Evolutionary conservation across 2,329 filamentous ascomycete genomes (phyloP), one percentile per base, ranked within the genome.

Genomic region (Colletotrichum incanum): DNA sequence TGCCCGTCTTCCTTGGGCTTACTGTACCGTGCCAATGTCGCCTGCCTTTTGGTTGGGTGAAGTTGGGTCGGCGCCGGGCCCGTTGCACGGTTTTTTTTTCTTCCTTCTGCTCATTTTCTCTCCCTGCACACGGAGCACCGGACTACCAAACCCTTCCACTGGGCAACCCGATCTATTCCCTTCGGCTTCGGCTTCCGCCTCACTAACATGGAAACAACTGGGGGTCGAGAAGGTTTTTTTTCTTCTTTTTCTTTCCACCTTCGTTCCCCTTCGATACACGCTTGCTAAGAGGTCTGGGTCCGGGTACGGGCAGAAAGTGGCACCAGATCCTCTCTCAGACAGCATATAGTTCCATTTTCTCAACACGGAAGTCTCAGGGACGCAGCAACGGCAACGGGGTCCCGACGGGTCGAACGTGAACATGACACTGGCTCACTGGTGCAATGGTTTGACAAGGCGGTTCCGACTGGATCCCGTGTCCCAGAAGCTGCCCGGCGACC

Each of bases 121-220:
- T 63, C 60, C 60, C 60, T 63, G 60, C 60, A 63, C 34, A 52
- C 45, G 60, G 60, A 69, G 41, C 50, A 56, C 68, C 54, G 31
- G 59, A 59, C 69, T 23, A 69, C 69, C 26, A 68, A 62, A 62
- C 65, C 65, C 69, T 69, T 72, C 47, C 69, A 72, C 69, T 54
- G 59, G 61, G 69, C 69, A 72, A 72, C 69, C 69, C 69, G 69
- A 52, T 31, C 28, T 72, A 67, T 67, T 37, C 65, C 37, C 59
- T 62, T 62, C 11, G 43, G 31, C 20, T 55, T 37, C 52, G 52
- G 52, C 28, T 49, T 50, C 43, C 59, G 59, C 59, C 59, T 50
- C 59, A 26, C 59, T 62, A 28, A 23, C 52, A 59, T 52, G 56
- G 59, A 59, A 50, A 64, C 59, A 66, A 60, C 58, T n/a, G 52